phyloP scores from a whole-genome alignment of 1,284 basidiomycete species.

The Trametes versicolor region DNA sequence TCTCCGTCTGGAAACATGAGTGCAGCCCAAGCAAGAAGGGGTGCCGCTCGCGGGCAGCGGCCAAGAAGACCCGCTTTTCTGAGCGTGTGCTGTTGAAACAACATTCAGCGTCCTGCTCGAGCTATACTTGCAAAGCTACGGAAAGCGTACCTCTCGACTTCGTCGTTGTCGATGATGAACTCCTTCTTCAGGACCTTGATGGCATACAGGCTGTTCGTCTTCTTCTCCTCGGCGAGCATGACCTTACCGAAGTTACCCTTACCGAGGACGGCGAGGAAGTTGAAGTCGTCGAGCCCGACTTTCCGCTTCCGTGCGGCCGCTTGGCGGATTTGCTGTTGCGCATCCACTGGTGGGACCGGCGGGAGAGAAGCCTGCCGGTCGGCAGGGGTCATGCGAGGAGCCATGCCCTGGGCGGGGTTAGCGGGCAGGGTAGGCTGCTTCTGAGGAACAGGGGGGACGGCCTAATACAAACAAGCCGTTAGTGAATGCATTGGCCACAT shows the following conservation, averaged over 20 bases:
- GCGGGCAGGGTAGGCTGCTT: constrained; percentile 45
- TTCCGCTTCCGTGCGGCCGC: constrained; percentile 72
- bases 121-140: background rate
- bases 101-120: constrained; percentile 10
- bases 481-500: constrained; percentile 10
- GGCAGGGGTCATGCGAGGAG: constrained; percentile 35
- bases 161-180: constrained; percentile 99
- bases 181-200: constrained; percentile 99
- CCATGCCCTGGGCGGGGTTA: constrained; percentile 28
- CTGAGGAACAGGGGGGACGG: constrained; percentile 43
- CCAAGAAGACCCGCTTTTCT: constrained; percentile 98
- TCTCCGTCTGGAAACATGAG: constrained; percentile 99
- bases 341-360: constrained; percentile 15
- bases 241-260: constrained; percentile 99
- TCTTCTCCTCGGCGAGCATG: constrained; percentile 99
- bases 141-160: constrained; percentile 89
- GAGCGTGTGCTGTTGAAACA: constrained; percentile 88
- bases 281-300: constrained; percentile 98
- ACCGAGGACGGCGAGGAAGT: constrained; percentile 97
- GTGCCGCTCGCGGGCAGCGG: constrained; percentile 95
- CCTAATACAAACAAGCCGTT: constrained; percentile 11
- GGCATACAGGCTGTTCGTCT: constrained; percentile 89
- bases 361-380: constrained; percentile 42
- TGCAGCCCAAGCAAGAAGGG: constrained; percentile 97
- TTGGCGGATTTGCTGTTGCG: constrained; percentile 42